phyloP scores from a whole-genome alignment of 2,329 filamentous ascomycete genomes.

The Hortaea sp. region DNA sequence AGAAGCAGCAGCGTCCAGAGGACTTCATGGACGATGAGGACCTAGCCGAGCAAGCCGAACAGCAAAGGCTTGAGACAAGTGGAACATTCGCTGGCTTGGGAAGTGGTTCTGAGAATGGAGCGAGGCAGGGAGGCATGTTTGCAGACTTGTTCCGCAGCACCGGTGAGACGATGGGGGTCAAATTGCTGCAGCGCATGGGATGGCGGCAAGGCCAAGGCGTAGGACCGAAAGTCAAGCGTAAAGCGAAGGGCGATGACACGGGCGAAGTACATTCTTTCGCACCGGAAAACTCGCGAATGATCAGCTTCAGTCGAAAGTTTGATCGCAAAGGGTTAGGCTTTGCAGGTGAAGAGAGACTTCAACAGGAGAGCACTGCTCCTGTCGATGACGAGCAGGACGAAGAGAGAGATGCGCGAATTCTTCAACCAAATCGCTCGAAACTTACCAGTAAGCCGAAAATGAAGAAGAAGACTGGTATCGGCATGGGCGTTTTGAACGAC shows the following conservation, averaged over 20 bases:
- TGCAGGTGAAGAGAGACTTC: slow-evolving; percentile 47
- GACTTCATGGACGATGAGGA: slow-evolving; percentile 99
- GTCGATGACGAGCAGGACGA: slow-evolving; percentile 21
- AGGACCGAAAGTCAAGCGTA: slow-evolving; percentile 71
- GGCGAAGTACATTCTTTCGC: slow-evolving; percentile 63
- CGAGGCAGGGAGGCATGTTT: slow-evolving; percentile 41
- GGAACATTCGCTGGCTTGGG: slow-evolving; percentile 63
- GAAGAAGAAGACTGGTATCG: slow-evolving; percentile 63
- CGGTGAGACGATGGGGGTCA: slow-evolving; percentile 79
- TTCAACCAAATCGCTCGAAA: slow-evolving; percentile 23
- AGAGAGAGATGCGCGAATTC: slow-evolving; percentile 21
- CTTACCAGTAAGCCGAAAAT: slow-evolving; percentile 27
- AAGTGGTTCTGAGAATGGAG: slow-evolving; percentile 38
- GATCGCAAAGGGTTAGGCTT: slow-evolving; percentile 64
- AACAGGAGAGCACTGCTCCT: slow-evolving; percentile 13
- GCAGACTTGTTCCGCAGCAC: slow-evolving; percentile 62
- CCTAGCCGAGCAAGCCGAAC: slow-evolving; percentile 72
- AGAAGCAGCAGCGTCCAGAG: slow-evolving; percentile 55
- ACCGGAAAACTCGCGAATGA: slow-evolving; percentile 66
- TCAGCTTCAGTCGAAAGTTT: slow-evolving; percentile 54
- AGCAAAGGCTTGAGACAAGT: slow-evolving; percentile 61
- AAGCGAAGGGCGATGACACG: slow-evolving; percentile 55
- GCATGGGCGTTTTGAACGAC: slow-evolving; percentile 82
- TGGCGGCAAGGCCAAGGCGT: slow-evolving; percentile 93
- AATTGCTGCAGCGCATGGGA: slow-evolving; percentile 81